Evolutionary conservation across 306 rosid species (phyloP).

Genomic region (Lathyrus tuberosus): DNA sequence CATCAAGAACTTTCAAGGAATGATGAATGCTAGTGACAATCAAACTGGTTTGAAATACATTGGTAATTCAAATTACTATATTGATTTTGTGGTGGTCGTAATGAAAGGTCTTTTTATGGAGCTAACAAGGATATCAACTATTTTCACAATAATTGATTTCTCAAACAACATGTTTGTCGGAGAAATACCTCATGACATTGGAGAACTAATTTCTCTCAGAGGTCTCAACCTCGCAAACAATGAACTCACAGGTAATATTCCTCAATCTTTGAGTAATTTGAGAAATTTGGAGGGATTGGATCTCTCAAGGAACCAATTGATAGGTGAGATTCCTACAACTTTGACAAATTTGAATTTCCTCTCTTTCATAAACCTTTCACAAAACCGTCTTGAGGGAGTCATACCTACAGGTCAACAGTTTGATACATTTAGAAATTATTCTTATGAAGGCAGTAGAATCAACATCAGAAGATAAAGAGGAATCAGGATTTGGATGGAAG

Average conservation of each 20-base stretch:
- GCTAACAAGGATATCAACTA: not conserved
- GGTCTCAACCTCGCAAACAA: too few relatives aligned
- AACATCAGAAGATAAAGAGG: not conserved
- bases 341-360: constrained; percentile 23
- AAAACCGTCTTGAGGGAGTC: constrained; percentile 17
- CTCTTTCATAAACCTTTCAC: not conserved
- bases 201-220: too few relatives aligned
- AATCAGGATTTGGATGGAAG: constrained; percentile 29
- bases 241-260: too few relatives aligned
- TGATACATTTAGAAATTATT: constrained; percentile 38
- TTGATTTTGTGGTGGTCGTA: constrained; percentile 18
- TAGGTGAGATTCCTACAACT: not conserved
- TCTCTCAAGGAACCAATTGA: constrained; percentile 13
- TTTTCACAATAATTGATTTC: constrained; percentile 3
- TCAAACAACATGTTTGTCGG: too few relatives aligned
- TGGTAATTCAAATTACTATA: not conserved
- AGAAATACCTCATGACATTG: too few relatives aligned
- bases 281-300: constrained; percentile 11
- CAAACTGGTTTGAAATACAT: constrained; percentile 22
- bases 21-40: constrained; percentile 6
- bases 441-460: constrained; percentile 37
- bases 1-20: constrained; percentile 39
- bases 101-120: not conserved
- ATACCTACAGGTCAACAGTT: constrained; percentile 53
- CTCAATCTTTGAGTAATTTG: not conserved